Evolutionary conservation across 306 rosid species (phyloP), one percentile per base, ranked within the genome.

Genomic region (Hippophae gyantsensis): DNA sequence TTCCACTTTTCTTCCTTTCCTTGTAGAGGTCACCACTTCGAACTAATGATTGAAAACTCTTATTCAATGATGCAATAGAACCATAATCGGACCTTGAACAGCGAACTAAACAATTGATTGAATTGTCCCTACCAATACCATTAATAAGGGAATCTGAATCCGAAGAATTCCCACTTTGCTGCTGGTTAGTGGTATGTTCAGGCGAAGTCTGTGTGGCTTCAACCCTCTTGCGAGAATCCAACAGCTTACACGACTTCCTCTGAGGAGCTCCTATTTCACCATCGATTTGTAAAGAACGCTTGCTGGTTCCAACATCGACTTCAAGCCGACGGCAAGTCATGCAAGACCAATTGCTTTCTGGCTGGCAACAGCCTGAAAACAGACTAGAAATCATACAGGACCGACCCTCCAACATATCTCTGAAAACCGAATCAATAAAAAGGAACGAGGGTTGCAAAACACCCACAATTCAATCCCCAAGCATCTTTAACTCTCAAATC

Each of bases 401-500:
- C 60, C 90, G 94, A 65, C 71, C 84, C 65, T 93, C 99, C 81
- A 88, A 93, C 99, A 93, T 92, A 70, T 83, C 93, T 78, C 72
- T 53, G 58, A 59, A 32, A 57, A 65, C 71, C 54, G 42, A 68
- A 76, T 58, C 69, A 48, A 73, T 52, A 27, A 38, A 63, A 64
- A 52, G 18, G 14, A 9, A 52, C 72, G 57, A 13, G 62, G 58
- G 43, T 68, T 68, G 18, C 26, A 57, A 40, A 12, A 49, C 2
- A 62, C 71, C 69, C 38, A 32, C 3, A 56, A 41, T 61, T 60
- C 74, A 68, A 69, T 71, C 76, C 71, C 38, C 38, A 32, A 32
- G 38, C 38, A 2, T 32, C 38, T 32, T 32, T 2, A 32, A 32
- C 5, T 2, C 38, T 32, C 4, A 32, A 32, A 32, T 32, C 4